phyloP scores from a whole-genome alignment of 352 stramenopile genomes.

The Phytophthora brassicae region DNA sequence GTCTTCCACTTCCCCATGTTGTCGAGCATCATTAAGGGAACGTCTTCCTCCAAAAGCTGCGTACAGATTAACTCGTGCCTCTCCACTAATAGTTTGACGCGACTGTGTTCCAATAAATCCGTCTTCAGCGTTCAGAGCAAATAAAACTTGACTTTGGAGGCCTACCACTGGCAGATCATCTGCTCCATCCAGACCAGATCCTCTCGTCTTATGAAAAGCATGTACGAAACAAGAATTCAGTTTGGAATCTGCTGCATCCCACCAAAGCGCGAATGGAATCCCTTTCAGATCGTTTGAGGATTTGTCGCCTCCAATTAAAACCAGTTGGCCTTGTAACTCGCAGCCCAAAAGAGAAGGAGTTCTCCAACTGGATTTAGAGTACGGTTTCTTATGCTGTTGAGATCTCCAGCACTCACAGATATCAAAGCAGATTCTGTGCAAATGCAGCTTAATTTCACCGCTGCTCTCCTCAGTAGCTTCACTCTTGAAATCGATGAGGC shows the following conservation, averaged over 20 bases:
- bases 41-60: neutral
- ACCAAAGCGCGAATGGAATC: conserved; percentile 55
- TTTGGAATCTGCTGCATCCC: conserved; percentile 40
- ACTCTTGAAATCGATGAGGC: neutral
- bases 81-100: conserved; percentile 13
- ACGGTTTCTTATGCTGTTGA: neutral
- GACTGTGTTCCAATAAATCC: conserved; percentile 26
- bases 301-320: conserved; percentile 3
- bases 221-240: conserved; percentile 55
- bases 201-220: conserved; percentile 13
- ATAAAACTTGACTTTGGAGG: conserved; percentile 19
- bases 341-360: conserved; percentile 34
- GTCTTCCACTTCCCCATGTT: neutral
- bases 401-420: conserved; percentile 31
- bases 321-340: conserved; percentile 43
- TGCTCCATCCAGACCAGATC: neutral
- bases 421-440: conserved; percentile 33
- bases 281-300: conserved; percentile 9
- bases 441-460: neutral
- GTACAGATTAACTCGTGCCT: conserved; percentile 31
- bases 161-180: conserved; percentile 8
- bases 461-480: neutral
- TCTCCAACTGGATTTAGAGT: neutral
- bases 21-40: neutral
- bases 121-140: conserved; percentile 27